A percentile compares a stretch with the other conserved stretches of the same genome.
Conservation (phyloP, 208 protist species). For the Leishmania martiniquensis region DNA sequence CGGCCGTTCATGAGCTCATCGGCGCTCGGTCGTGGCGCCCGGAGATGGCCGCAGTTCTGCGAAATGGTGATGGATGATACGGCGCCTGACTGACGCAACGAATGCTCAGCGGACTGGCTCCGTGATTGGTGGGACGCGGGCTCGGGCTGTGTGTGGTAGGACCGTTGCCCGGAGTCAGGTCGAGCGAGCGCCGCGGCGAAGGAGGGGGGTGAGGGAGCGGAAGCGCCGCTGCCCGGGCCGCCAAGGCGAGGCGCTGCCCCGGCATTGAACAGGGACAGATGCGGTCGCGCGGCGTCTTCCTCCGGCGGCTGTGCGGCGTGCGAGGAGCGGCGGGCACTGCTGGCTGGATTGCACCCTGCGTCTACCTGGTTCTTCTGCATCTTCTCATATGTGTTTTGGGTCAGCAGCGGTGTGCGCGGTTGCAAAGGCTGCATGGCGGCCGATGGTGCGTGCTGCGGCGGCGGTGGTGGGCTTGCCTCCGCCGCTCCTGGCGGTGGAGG, state of each 20-base stretch:
- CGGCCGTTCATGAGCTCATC: conserved; percentile 1
- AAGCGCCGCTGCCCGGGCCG: neutral
- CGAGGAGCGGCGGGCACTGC: neutral
- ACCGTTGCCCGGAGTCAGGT: neutral
- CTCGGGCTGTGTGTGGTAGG: neutral
- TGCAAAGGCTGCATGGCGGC: too few relatives aligned
- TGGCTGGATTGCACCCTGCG: neutral
- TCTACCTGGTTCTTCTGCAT: conserved; percentile 2
- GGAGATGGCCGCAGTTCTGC: neutral
- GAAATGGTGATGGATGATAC: neutral
- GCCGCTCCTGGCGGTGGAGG: neutral
- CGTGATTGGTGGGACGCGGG: neutral
- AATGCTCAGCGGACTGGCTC: too few relatives aligned
- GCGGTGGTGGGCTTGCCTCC: neutral
- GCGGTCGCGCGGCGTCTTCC: neutral
- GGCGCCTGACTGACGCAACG: neutral
- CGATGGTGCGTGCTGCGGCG: too few relatives aligned
- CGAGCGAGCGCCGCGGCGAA: neutral
- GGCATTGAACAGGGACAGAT: neutral
- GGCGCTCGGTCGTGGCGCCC: neutral
- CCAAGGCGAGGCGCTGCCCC: neutral
- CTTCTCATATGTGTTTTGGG: conserved; percentile 8
- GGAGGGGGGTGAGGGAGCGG: neutral
- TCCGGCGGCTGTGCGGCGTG: neutral
- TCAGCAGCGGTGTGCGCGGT: neutral